Evolutionary conservation across 805 yeast species (phyloP), one percentile per base, ranked within the genome.

Genomic region (Metschnikowia lachancei): DNA sequence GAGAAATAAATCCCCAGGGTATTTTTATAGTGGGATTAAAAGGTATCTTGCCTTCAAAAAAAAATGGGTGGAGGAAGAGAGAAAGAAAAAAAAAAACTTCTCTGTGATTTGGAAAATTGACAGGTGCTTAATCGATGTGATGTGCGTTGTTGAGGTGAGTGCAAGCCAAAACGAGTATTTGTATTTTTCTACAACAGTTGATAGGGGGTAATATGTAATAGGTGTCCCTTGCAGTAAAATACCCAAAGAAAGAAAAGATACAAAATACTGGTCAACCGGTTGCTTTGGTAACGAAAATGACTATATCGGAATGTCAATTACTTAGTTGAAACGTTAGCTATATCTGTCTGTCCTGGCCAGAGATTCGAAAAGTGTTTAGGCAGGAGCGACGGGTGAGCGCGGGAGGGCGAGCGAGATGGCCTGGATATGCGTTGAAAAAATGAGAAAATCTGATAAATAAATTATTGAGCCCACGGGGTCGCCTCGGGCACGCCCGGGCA

Each of bases 381-480:
- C 31, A 22, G 31, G 13, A 10, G 20, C 31, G 14, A n/a, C 31
- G 19, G 31, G 31, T 22, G 39, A 22, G 39, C 19, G 39, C 39
- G 39, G 31, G 31, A 29, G 32, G 32, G 32, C 19, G 39, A n/a
- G 24, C 16, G 19, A 36, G 31, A 36, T 36, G 30, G 39, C 19
- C 24, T 7, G 14, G 19, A 16, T 22, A 19, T 4, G n/a, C 26
- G 26, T 5, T 17, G 14, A 19, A 35, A n/a, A 12, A 35, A 20
- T 20, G 37, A 35, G 20, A 17, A 35, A 35, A 16, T 32, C 36
- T 10, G 36, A 32, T 32, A 13, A 9, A n/a, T n/a, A 12, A n/a
- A 11, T 29, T 29, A 29, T 11, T 11, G 14, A n/a, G 32, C 32
- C 32, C 32, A 29, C 32, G 32, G 14, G 32, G 32, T 22, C 24